Conservation (phyloP, 208 protist species). For the Zelonia costaricensis region DNA sequence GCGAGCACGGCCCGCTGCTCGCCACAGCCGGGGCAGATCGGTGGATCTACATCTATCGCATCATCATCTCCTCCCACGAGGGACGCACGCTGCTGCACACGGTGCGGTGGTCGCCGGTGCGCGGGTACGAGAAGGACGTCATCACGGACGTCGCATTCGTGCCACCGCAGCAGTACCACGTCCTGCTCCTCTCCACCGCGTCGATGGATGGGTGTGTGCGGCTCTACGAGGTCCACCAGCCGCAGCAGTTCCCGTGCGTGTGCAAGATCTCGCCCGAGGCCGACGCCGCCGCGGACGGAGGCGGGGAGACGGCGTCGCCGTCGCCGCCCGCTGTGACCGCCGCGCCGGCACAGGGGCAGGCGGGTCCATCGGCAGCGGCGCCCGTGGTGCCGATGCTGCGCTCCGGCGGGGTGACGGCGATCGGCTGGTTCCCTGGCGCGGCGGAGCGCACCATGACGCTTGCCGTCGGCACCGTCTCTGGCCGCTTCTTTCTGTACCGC, state of each 20-base stretch:
- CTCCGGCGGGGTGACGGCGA: slow-evolving; percentile 67
- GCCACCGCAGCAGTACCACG: slow-evolving; percentile 77
- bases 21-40: slow-evolving; percentile 81
- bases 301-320: not conserved
- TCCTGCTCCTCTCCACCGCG: slow-evolving; percentile 81
- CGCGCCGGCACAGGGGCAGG: no score
- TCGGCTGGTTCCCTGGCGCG: slow-evolving; percentile 85
- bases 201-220: slow-evolving; percentile 87
- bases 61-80: slow-evolving; percentile 60
- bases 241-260: slow-evolving; percentile 63
- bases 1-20: slow-evolving; percentile 81
- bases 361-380: not conserved
- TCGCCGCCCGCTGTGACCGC: not conserved
- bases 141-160: slow-evolving; percentile 90
- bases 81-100: slow-evolving; percentile 49
- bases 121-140: slow-evolving; percentile 86
- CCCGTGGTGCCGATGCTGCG: slow-evolving; percentile 16
- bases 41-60: slow-evolving; percentile 87
- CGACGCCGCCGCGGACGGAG: slow-evolving; percentile 28
- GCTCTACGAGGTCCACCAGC: slow-evolving; percentile 84
- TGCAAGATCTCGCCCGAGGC: slow-evolving; percentile 69
- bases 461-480: slow-evolving; percentile 76
- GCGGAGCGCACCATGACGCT: slow-evolving; percentile 81
- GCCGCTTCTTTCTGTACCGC: slow-evolving; percentile 75
- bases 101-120: slow-evolving; percentile 58